Conservation (phyloP, 2,329 filamentous ascomycete genomes). For the Triangularia verruculosa region DNA sequence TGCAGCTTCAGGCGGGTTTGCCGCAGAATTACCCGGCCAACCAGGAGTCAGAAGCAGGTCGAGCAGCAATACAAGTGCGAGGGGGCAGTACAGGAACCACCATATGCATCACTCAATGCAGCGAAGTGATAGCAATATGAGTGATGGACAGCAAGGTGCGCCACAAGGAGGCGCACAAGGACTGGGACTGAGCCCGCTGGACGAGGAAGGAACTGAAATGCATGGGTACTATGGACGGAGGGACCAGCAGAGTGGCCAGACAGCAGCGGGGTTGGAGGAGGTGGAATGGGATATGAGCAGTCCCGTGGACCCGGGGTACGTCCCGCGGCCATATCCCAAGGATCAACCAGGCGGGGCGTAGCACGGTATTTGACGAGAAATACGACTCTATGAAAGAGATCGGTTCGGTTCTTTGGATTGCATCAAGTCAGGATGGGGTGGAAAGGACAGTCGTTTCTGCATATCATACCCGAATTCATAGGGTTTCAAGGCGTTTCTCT, state of each 20-base stretch:
- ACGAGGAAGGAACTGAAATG: slow-evolving; percentile 39
- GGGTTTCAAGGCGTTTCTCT: not conserved
- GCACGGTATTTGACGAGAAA: not conserved
- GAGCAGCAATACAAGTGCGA: not conserved
- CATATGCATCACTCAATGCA: slow-evolving; percentile 20
- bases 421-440: not conserved
- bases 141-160: slow-evolving; percentile 23
- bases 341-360: not conserved
- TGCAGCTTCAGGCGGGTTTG: slow-evolving; percentile 10
- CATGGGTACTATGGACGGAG: slow-evolving; percentile 48
- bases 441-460: not conserved
- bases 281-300: slow-evolving; percentile 18
- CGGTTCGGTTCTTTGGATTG: not conserved
- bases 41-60: not conserved
- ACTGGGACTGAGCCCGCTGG: slow-evolving; percentile 28
- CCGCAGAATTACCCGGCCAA: slow-evolving; percentile 33
- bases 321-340: not conserved
- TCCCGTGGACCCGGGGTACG: slow-evolving; percentile 6
- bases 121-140: slow-evolving; percentile 28
- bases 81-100: not conserved
- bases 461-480: not conserved
- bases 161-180: slow-evolving; percentile 19
- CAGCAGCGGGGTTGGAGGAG: slow-evolving; percentile 30
- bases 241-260: slow-evolving; percentile 42
- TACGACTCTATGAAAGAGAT: not conserved